Evolutionary conservation across 768 basidiomycete genomes (phyloP), one percentile per base, ranked within the genome.

Genomic region (Boletus eberwhitei): DNA sequence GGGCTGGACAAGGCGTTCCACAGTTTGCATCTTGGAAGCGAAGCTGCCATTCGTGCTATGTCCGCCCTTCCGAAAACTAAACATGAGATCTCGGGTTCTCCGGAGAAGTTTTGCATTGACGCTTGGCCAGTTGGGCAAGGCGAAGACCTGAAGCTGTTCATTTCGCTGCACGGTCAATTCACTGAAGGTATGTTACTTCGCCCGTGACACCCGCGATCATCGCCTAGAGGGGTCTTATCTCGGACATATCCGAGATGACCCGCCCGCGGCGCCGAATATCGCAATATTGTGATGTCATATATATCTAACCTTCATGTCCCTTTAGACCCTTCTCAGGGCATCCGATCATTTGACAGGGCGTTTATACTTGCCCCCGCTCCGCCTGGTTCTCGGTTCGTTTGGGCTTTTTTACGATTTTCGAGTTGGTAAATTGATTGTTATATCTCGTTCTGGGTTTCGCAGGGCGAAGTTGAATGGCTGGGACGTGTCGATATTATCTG

Each of bases 321-420:
- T 58, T 45, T 55, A 90, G 87, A 81, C 60, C 86, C 87, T 26
- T 77, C 84, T 9, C 82, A 83, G 50, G 94, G 93, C 12, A 74
- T 93, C 22, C 83, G 96, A 43, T 96, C 94, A 21, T 99, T 99
- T 71, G 93, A 97, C 68, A 81, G 97, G 53, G 86, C 91, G 0
- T 95, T 98, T 66, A 80, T 98, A 51, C 76, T 99, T 24, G 84
- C 86, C 5, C 88, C 89, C 37, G 87, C 94, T 3, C 73, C 84
- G 24, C 84, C 87, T 48, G 89, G 86, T 26, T 94, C 95, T 62
- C 76, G 85, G 94, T 96, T 71, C 59, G 93, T 80, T 42, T 26
- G 17, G 19, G 5, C 22, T 53, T 45, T 45, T 46, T 21, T 37
- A 17, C 54, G 34, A 31, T 34, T 13, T 32, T 52, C 21, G 16